A percentile compares a stretch with the other conserved stretches of the same genome.
phyloP scores from a whole-genome alignment of 352 stramenopile genomes.

The Globisporangium uncinulatum region DNA sequence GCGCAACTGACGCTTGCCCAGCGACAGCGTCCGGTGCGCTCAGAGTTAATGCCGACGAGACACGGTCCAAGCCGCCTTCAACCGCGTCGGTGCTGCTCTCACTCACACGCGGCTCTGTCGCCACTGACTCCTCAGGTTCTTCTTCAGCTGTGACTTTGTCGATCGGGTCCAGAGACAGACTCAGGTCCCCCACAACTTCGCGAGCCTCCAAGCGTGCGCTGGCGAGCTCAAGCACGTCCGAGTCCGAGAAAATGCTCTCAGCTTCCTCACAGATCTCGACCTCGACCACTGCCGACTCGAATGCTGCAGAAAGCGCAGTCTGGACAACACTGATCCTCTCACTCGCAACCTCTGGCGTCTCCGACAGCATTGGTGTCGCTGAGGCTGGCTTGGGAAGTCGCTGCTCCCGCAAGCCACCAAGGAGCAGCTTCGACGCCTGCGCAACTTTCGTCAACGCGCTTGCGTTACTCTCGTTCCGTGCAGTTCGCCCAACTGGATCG shows the following conservation, averaged over 20 bases:
- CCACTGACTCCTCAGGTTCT: background rate
- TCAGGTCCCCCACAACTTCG: background rate
- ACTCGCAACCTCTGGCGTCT: background rate
- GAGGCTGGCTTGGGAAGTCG: background rate
- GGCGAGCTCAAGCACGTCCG: background rate
- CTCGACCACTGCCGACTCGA: constrained; percentile 1
- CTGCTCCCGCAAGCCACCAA: constrained; percentile 4
- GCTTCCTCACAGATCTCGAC: constrained; percentile 5
- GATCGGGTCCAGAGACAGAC: background rate
- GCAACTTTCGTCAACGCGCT: constrained; percentile 21
- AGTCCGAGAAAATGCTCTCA: background rate
- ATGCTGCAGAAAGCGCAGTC: background rate
- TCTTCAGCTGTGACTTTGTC: background rate
- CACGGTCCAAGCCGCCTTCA: no score
- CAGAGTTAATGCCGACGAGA: no score
- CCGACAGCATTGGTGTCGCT: background rate
- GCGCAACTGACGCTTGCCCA: no score
- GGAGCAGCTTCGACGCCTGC: constrained; percentile 31
- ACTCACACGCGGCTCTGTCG: no score
- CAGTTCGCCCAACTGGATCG: background rate
- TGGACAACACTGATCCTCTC: background rate
- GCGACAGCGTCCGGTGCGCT: no score
- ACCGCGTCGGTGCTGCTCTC: no score
- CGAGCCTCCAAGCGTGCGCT: background rate
- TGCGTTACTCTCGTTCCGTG: constrained; percentile 1